Evolutionary conservation across 2,329 filamentous ascomycete species (phyloP).

Genomic region (Magnaporthales sp.): DNA sequence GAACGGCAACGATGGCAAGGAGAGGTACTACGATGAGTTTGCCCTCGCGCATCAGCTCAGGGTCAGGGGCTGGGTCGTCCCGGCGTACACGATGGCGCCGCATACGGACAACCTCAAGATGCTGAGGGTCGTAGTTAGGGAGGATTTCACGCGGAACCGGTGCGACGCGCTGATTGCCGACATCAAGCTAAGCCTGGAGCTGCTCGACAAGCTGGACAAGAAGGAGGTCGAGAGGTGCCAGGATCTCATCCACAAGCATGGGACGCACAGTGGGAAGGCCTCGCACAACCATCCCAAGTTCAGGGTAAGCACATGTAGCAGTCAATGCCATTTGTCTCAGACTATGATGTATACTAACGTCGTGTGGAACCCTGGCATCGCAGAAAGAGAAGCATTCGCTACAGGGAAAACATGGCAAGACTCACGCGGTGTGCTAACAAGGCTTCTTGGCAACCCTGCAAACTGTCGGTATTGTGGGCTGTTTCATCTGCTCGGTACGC

Average conservation of each 20-base stretch:
- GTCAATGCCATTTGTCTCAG: background rate
- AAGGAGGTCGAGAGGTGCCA: constrained; percentile 62
- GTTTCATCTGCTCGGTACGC: background rate
- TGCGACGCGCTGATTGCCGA: constrained; percentile 74
- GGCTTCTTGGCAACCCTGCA: background rate
- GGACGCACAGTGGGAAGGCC: constrained; percentile 41
- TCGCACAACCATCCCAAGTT: constrained; percentile 43
- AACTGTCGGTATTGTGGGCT: background rate
- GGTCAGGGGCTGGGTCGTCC: constrained; percentile 84
- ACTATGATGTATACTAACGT: background rate
- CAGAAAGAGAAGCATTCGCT: constrained; percentile 76
- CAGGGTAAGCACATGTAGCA: constrained; percentile 28
- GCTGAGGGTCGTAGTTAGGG: constrained; percentile 83
- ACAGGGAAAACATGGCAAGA: constrained; percentile 86
- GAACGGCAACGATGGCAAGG: constrained; percentile 31
- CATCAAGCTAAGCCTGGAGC: constrained; percentile 65
- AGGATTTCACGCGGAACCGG: constrained; percentile 78
- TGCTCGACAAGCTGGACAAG: constrained; percentile 66
- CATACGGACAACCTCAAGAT: constrained; percentile 78
- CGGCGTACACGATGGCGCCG: constrained; percentile 95
- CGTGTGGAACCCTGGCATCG: background rate
- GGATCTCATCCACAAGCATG: constrained; percentile 52
- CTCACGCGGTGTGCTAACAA: constrained; percentile 68
- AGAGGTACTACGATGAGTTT: constrained; percentile 63
- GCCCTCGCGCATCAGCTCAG: constrained; percentile 77